Evolutionary conservation across 352 stramenopile species (phyloP).

Genomic region (Pythium brassicae): DNA sequence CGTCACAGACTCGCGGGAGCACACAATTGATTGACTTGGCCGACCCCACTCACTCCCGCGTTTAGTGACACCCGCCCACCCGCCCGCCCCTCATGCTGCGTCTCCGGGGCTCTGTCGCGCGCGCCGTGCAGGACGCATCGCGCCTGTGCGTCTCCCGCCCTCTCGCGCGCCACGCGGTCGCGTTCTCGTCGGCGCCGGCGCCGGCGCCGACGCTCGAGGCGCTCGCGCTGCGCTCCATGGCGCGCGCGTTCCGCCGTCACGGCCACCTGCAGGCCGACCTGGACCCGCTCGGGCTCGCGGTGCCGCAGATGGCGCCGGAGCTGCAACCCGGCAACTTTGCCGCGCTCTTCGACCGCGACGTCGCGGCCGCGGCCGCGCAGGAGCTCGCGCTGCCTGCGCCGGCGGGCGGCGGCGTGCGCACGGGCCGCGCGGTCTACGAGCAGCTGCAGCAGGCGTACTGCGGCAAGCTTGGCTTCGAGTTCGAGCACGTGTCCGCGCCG

Average conservation of each 20-base stretch:
- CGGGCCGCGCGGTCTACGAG: conserved; percentile 52
- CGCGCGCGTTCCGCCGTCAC: conserved; percentile 63
- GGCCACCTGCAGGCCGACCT: conserved; percentile 74
- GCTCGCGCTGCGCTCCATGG: conserved; percentile 67
- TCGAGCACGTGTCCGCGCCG: conserved; percentile 55
- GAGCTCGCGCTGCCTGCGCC: conserved; percentile 22
- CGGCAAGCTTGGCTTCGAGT: conserved; percentile 80
- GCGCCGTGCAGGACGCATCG: conserved; percentile 20
- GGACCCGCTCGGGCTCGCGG: conserved; percentile 51
- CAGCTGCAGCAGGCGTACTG: conserved; percentile 62
- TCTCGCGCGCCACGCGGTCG: neutral
- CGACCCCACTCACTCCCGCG: too few relatives aligned
- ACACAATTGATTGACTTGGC: neutral
- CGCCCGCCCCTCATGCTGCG: conserved; percentile 37
- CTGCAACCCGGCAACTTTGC: conserved; percentile 45
- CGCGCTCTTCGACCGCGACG: conserved; percentile 31
- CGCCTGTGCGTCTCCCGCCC: neutral
- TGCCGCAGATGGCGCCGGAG: conserved; percentile 25
- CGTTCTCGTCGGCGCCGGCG: conserved; percentile 26
- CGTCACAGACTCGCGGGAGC: neutral
- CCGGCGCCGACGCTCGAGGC: conserved; percentile 47
- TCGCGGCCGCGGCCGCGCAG: conserved; percentile 10
- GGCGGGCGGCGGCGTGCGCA: conserved; percentile 4
- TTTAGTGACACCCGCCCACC: too few relatives aligned
- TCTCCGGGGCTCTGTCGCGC: conserved; percentile 34